These are phyloP conservation scores for Neurospora tetraspora DNA, from an alignment of 495 filamentous ascomycete species.

Conservation along the genomic window DNA sequence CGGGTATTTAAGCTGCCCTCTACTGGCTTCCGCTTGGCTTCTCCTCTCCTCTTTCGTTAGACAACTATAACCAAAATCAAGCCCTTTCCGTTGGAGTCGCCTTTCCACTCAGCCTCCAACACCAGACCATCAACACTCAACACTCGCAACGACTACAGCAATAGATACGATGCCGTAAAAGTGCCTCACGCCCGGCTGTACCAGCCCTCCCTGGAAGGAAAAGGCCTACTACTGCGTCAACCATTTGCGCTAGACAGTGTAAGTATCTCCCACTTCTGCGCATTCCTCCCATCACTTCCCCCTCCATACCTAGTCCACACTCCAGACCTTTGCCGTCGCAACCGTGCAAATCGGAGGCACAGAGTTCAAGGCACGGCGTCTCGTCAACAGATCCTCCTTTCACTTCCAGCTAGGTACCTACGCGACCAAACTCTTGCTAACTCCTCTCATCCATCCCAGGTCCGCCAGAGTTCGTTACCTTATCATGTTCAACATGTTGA, in stretches of 20 bases:
- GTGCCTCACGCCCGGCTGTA: background rate
- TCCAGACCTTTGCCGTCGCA: too few species aligned
- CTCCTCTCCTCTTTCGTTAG: background rate
- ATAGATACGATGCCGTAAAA: background rate
- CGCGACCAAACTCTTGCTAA: too few species aligned
- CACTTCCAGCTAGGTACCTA: too few species aligned
- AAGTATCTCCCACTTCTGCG: background rate
- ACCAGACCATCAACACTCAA: background rate
- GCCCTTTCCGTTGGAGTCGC: background rate
- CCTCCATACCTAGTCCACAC: too few species aligned
- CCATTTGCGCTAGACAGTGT: background rate
- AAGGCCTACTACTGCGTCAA: background rate
- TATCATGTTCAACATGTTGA: background rate
- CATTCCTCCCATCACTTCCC: too few species aligned
- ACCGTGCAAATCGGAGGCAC: too few species aligned
- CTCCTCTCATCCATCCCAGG: background rate
- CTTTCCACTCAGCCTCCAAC: background rate
- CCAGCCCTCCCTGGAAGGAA: background rate
- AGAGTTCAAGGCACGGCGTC: too few species aligned
- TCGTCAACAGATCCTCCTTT: too few species aligned
- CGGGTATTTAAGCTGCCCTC: background rate
- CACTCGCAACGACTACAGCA: background rate
- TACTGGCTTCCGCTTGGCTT: too few species aligned
- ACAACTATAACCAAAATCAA: background rate
- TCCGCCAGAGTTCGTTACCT: background rate